phyloP scores from a whole-genome alignment of 2,329 filamentous ascomycete species.

The Diaporthe capsici region DNA sequence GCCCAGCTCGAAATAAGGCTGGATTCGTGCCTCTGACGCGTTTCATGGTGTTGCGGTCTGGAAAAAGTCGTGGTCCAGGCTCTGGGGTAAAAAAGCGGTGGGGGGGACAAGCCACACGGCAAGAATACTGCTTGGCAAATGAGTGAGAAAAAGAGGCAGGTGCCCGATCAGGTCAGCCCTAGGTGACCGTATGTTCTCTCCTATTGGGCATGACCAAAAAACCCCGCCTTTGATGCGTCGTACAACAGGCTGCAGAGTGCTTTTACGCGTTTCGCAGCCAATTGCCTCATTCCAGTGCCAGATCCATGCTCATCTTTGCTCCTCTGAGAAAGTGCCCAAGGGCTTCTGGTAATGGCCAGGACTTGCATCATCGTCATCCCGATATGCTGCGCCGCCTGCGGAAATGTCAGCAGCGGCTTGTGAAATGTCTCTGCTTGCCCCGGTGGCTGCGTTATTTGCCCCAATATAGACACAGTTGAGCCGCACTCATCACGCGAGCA shows the following conservation, averaged over 20 bases:
- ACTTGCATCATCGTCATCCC: neutral
- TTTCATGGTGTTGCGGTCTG: neutral
- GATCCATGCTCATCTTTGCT: neutral
- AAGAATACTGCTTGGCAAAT: neutral
- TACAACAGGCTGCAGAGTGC: neutral
- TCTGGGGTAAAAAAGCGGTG: neutral
- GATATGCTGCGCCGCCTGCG: neutral
- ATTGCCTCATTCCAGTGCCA: neutral
- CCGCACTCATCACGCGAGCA: conserved; percentile 2
- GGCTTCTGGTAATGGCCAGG: neutral
- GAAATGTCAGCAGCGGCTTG: neutral
- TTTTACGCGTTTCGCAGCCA: neutral
- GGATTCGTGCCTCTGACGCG: neutral
- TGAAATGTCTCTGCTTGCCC: neutral
- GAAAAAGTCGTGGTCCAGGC: neutral
- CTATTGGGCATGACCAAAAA: neutral
- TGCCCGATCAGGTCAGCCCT: neutral
- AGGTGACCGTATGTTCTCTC: neutral
- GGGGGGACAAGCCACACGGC: neutral
- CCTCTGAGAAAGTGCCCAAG: neutral
- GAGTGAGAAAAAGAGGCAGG: neutral
- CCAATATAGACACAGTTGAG: neutral
- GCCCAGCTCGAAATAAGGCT: neutral
- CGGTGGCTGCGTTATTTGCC: neutral
- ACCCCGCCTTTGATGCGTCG: neutral